These are phyloP conservation scores for Rhinocladiella similis DNA, from an alignment of 2,329 filamentous ascomycete species.

Conservation along the genomic window DNA sequence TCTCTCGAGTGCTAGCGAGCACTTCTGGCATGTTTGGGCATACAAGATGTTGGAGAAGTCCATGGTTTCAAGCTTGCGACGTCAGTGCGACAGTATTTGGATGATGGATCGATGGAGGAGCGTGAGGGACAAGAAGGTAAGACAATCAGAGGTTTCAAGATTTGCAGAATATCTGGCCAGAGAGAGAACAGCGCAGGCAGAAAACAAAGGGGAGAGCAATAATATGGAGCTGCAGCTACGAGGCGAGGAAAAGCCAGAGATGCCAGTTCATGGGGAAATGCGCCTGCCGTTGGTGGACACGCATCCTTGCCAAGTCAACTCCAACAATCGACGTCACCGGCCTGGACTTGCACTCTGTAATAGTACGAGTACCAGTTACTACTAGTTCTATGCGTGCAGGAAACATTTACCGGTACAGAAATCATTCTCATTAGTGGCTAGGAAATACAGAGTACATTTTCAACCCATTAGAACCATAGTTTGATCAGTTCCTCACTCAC, in stretches of 20 bases:
- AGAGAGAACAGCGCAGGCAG: slow-evolving; percentile 12
- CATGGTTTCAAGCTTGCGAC: slow-evolving; percentile 55
- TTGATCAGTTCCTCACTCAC: slow-evolving; percentile 69
- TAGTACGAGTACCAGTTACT: too few relatives aligned
- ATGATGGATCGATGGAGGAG: not conserved
- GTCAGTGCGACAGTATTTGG: not conserved
- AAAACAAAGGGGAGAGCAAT: slow-evolving; percentile 15
- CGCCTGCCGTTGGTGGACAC: not conserved
- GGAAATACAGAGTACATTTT: too few relatives aligned
- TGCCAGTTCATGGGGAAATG: not conserved
- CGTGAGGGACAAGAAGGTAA: not conserved
- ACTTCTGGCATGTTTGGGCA: slow-evolving; percentile 37
- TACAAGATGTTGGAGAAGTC: slow-evolving; percentile 93
- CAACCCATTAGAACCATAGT: slow-evolving; percentile 49
- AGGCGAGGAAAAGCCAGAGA: not conserved
- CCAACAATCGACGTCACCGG: not conserved
- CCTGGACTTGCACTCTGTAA: too few relatives aligned
- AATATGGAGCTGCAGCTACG: slow-evolving; percentile 1
- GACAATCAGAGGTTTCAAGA: not conserved
- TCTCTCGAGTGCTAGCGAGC: not conserved
- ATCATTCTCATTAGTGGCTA: too few relatives aligned
- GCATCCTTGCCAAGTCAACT: not conserved
- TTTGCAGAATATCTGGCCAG: not conserved
- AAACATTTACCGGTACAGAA: too few relatives aligned
- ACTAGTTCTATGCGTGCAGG: too few relatives aligned